phyloP scores from a whole-genome alignment of 371 early-diverging fungal species.

The Synchytrium microbalum region DNA sequence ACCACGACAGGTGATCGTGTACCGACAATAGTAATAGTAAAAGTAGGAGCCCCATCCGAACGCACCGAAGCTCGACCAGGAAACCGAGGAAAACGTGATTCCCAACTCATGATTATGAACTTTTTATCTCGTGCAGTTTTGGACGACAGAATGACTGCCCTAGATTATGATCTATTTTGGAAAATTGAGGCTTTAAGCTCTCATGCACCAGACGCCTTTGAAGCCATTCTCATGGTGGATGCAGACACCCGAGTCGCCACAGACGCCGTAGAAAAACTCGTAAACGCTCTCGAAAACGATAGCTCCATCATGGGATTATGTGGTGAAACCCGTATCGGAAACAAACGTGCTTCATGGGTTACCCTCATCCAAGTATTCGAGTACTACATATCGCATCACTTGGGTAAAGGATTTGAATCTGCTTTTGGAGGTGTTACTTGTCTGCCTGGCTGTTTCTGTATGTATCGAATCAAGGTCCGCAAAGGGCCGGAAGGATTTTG shows the following conservation, averaged over 20 bases:
- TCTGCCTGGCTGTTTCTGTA: slow-evolving; percentile 92
- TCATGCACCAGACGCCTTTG: slow-evolving; percentile 74
- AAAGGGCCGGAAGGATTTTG: slow-evolving; percentile 28
- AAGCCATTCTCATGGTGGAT: slow-evolving; percentile 91
- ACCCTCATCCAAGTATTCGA: slow-evolving; percentile 73
- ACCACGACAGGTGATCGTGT: slow-evolving; percentile 42
- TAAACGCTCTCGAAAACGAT: slow-evolving; percentile 68
- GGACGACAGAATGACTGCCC: slow-evolving; percentile 83
- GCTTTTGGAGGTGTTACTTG: slow-evolving; percentile 97
- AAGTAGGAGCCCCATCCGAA: slow-evolving; percentile 83
- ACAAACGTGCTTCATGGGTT: slow-evolving; percentile 55
- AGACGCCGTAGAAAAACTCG: slow-evolving; percentile 73
- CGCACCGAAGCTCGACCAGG: slow-evolving; percentile 63
- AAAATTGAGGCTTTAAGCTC: slow-evolving; percentile 57
- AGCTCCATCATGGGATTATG: slow-evolving; percentile 65
- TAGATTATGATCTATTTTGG: slow-evolving; percentile 88
- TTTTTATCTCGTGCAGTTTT: slow-evolving; percentile 90
- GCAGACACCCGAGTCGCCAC: slow-evolving; percentile 88
- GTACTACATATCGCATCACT: slow-evolving; percentile 94
- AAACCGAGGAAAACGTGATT: slow-evolving; percentile 98
- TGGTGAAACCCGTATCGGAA: slow-evolving; percentile 64
- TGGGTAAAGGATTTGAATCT: slow-evolving; percentile 90
- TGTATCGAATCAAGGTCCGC: slow-evolving; percentile 53
- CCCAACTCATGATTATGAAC: slow-evolving; percentile 96
- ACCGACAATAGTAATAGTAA: slow-evolving; percentile 85